phyloP scores from a whole-genome alignment of 768 basidiomycete genomes.

The Russula compacta region DNA sequence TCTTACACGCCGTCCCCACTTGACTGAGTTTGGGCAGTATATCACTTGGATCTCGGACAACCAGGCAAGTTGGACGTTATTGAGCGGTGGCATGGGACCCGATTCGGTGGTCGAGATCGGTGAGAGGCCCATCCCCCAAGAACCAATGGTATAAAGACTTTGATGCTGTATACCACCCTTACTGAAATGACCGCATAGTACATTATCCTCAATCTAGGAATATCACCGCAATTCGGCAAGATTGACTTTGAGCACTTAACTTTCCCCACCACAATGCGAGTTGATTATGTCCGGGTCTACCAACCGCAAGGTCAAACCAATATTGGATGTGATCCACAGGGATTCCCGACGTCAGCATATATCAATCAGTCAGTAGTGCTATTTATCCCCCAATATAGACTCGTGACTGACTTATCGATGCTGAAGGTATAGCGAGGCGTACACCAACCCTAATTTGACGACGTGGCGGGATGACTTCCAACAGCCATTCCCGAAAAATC shows the following conservation, averaged over 20 bases:
- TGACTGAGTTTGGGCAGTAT: constrained; percentile 22
- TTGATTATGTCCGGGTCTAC: constrained; percentile 81
- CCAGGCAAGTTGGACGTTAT: constrained; percentile 33
- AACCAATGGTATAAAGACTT: constrained; percentile 31
- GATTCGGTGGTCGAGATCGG: constrained; percentile 29
- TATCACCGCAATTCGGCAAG: constrained; percentile 49
- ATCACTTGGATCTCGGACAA: constrained; percentile 37
- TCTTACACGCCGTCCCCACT: not conserved
- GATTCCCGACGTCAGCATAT: constrained; percentile 67
- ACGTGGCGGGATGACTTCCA: constrained; percentile 39
- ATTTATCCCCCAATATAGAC: not conserved
- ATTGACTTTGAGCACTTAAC: constrained; percentile 45
- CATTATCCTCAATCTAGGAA: constrained; percentile 49
- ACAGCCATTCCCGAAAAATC: constrained; percentile 44
- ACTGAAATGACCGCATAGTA: constrained; percentile 29
- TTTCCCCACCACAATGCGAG: constrained; percentile 51
- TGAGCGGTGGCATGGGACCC: constrained; percentile 28
- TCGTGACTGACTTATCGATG: not conserved
- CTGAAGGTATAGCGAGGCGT: constrained; percentile 53
- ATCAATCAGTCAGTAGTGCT: constrained; percentile 49
- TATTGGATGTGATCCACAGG: constrained; percentile 59
- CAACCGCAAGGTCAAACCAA: constrained; percentile 42
- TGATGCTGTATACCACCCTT: not conserved
- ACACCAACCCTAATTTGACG: constrained; percentile 54
- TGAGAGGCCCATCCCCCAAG: constrained; percentile 32